Conservation (phyloP, 768 basidiomycete genomes). For the Fistulinella prunicolor region DNA sequence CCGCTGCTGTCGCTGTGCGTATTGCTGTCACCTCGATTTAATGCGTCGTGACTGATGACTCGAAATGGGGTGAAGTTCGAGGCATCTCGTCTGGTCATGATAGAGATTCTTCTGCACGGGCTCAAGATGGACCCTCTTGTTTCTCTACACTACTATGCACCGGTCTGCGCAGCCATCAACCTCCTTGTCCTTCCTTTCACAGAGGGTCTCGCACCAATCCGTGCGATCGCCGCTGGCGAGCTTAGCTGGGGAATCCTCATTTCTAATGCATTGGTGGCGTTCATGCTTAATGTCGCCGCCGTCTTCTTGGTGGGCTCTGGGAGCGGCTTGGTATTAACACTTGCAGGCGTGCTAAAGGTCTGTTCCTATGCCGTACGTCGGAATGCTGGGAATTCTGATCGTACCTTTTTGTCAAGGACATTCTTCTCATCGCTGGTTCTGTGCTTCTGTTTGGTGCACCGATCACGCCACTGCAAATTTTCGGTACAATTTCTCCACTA, state of each 20-base stretch:
- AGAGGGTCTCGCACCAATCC: constrained; percentile 87
- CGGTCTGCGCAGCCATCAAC: constrained; percentile 91
- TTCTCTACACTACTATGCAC: constrained; percentile 94
- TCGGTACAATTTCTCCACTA: constrained; percentile 47
- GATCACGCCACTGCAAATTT: constrained; percentile 80
- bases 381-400: background rate
- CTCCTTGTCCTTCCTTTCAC: constrained; percentile 84
- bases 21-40: background rate
- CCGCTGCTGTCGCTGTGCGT: constrained; percentile 73
- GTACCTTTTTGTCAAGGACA: constrained; percentile 65
- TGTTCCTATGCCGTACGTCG: constrained; percentile 9
- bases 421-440: constrained; percentile 88
- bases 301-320: constrained; percentile 91
- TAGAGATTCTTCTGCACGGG: constrained; percentile 90
- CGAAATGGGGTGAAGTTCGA: constrained; percentile 62
- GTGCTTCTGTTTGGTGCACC: constrained; percentile 80
- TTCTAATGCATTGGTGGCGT: constrained; percentile 83
- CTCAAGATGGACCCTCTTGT: constrained; percentile 98
- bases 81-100: constrained; percentile 92
- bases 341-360: constrained; percentile 93
- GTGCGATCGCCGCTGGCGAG: constrained; percentile 48
- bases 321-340: constrained; percentile 83
- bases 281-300: constrained; percentile 87
- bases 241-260: constrained; percentile 71
- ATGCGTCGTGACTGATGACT: background rate